phyloP scores from a whole-genome alignment of 2,329 filamentous ascomycete genomes.

The Diaporthe vexans region DNA sequence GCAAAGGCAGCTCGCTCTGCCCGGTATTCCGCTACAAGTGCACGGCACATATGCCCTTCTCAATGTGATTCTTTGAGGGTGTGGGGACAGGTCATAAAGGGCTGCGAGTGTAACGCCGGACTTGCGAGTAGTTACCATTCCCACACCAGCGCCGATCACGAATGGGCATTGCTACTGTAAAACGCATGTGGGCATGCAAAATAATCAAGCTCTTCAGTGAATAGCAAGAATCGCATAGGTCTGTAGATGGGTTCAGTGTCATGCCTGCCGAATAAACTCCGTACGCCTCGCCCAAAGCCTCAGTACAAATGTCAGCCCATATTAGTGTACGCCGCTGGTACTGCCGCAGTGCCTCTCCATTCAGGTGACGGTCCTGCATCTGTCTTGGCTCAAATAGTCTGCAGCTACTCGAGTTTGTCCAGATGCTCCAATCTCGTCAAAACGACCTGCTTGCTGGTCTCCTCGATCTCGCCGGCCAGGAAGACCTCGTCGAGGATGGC shows the following conservation, averaged over 20 bases:
- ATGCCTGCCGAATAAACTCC: conserved; percentile 35
- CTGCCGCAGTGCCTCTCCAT: not conserved
- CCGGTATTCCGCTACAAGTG: too few relatives aligned
- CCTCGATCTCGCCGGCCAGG: conserved; percentile 96
- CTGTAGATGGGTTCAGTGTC: not conserved
- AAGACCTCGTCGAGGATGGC: conserved; percentile 99
- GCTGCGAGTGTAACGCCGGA: not conserved
- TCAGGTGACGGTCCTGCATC: not conserved
- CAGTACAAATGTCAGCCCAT: not conserved
- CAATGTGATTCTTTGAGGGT: not conserved
- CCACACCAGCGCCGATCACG: not conserved
- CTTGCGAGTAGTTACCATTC: not conserved
- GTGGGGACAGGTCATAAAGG: not conserved
- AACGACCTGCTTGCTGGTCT: conserved; percentile 98
- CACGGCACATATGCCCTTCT: not conserved
- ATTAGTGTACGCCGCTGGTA: conserved; percentile 3
- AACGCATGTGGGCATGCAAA: not conserved
- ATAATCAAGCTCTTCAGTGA: not conserved
- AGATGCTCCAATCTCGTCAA: conserved; percentile 93
- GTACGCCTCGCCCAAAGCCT: conserved; percentile 40
- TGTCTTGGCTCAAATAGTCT: not conserved
- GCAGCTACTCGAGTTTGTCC: conserved; percentile 87
- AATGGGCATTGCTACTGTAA: conserved; percentile 1
- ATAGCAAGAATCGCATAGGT: not conserved
- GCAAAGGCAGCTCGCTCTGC: too few relatives aligned